A percentile compares a stretch with the other conserved stretches of the same genome.
These are phyloP conservation scores for Aspergillus sp. DNA, from an alignment of 2,329 filamentous ascomycete species.

Conservation along the genomic window DNA sequence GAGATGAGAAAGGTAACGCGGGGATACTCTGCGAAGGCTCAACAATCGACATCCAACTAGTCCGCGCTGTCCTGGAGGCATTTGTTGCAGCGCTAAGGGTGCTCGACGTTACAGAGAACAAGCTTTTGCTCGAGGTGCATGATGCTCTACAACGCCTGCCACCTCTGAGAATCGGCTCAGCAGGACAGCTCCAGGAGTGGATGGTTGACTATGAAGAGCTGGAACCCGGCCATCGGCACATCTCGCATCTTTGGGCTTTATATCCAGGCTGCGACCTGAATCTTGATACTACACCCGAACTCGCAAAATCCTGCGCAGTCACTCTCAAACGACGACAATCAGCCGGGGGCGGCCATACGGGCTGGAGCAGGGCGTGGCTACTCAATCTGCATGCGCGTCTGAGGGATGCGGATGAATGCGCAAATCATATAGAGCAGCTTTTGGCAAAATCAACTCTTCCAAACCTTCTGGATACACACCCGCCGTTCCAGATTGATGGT, in stretches of 20 bases:
- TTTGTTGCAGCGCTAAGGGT: conserved; percentile 20
- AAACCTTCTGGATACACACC: conserved; percentile 48
- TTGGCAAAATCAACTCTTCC: conserved; percentile 44
- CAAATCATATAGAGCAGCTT: conserved; percentile 40
- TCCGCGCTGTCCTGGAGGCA: conserved; percentile 40
- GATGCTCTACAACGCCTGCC: conserved; percentile 17
- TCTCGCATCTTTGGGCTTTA: conserved; percentile 51
- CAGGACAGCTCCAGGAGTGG: conserved; percentile 34
- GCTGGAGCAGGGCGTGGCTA: conserved; percentile 54
- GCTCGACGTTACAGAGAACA: conserved; percentile 10
- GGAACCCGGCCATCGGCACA: conserved; percentile 52
- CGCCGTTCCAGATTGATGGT: conserved; percentile 53
- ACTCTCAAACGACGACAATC: conserved; percentile 28
- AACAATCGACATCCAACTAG: conserved; percentile 49
- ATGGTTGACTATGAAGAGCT: conserved; percentile 36
- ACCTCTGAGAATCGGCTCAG: conserved; percentile 24
- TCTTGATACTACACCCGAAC: conserved; percentile 30
- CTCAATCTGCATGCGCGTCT: conserved; percentile 52
- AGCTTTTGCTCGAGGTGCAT: conserved; percentile 18
- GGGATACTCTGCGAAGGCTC: conserved; percentile 41
- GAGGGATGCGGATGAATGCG: conserved; percentile 38
- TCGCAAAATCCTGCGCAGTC: conserved; percentile 30
- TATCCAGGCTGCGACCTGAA: conserved; percentile 45
- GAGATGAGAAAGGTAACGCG: conserved; percentile 20
- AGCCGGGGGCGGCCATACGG: conserved; percentile 50